Evolutionary conservation across 176 grass and related monocot genomes (phyloP), one percentile per base, ranked within the genome.

Genomic region (Zea luxurians): DNA sequence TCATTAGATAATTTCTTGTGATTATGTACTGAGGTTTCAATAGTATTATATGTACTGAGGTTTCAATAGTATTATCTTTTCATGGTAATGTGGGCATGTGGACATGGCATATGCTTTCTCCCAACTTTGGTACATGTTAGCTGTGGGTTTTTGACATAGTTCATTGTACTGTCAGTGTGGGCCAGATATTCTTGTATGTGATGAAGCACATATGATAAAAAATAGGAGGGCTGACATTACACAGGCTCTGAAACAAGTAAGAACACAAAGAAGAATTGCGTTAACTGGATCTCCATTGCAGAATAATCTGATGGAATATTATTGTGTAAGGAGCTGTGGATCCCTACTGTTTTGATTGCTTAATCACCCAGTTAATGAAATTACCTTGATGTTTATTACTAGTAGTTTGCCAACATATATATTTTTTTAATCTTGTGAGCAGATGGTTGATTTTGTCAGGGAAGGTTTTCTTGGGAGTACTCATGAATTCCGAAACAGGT

Each of bases 381-480:
- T 40, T 74, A 70, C 76, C 40, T 73, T 81, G 42, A 62, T 81
- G 41, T 80, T 57, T 83, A 70, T 59, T 48, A 80, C 9, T 64
- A 55, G 12, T 49, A 16, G 1, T 83, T 43, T 16, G 21, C 37
- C 78, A 75, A 74, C 83, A 37, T 37, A 34, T 27, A 27, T 27
- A 27, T 27, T 64, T 86, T 8, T 97, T 80, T 84, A 52, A 41
- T 85, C 75, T 80, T 72, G 34, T 83, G 55, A 71, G 80, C 81
- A 98, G 96, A 98, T 98, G 96, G 92, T 98, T 90, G 96, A 98
- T 87, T 98, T 98, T 92, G 96, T 98, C 46, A 95, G 96, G 85
- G 92, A 95, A 86, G 96, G 96, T 61, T 95, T 89, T 88, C 96
- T 98, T 75, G 96, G 96, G 68, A 98, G 85, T 64, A 95, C 92